These are phyloP conservation scores for Lolium perenne DNA, from an alignment of 176 grass and related monocot genomes.

Conservation along the genomic window DNA sequence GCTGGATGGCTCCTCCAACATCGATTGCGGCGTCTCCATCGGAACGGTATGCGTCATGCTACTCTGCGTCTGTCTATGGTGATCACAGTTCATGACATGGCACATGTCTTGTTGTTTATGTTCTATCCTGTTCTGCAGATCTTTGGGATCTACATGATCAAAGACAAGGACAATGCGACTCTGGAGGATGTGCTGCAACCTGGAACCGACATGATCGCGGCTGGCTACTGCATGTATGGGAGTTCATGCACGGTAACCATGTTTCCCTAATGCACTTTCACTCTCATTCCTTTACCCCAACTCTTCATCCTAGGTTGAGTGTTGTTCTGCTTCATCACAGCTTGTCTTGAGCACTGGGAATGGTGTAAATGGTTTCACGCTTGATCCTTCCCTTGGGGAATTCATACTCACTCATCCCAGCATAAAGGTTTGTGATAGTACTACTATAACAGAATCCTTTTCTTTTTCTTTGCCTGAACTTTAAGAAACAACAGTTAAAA, in stretches of 20 bases:
- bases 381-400: constrained; percentile 80
- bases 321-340: constrained; percentile 10
- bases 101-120: background rate
- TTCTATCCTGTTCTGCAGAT: constrained; percentile 48
- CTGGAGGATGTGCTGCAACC: constrained; percentile 82
- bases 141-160: constrained; percentile 90
- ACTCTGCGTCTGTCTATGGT: background rate
- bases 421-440: constrained; percentile 59
- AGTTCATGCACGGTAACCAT: constrained; percentile 94
- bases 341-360: constrained; percentile 82
- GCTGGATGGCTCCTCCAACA: constrained; percentile 97
- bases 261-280: background rate
- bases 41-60: constrained; percentile 66
- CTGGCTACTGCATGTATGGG: constrained; percentile 98
- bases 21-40: constrained; percentile 94
- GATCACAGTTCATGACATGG: background rate
- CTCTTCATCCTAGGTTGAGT: background rate
- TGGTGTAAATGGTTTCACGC: constrained; percentile 80
- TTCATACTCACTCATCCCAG: constrained; percentile 80
- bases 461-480: background rate
- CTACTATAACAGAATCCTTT: background rate
- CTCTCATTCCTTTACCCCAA: background rate
- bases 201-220: constrained; percentile 87
- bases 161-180: constrained; percentile 65
- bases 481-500: background rate